Conservation (phyloP, 148 eudicot species). For the Arbutus unedo region DNA sequence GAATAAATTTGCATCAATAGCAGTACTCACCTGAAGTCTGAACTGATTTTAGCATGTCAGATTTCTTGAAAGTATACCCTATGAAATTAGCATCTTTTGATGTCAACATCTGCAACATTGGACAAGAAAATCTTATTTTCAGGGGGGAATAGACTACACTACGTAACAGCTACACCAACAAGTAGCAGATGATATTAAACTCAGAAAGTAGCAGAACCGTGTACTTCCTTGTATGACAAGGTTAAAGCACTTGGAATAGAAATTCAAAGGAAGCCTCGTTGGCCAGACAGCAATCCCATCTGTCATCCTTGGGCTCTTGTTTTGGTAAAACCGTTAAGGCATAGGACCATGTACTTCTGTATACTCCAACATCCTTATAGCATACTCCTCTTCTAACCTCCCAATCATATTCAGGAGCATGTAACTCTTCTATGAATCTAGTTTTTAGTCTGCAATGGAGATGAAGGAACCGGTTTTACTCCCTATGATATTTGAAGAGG, state of each 20-base stretch:
- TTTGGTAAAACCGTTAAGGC: not conserved
- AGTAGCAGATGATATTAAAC: not conserved
- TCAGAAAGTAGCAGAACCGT: not conserved
- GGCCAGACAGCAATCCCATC: not conserved
- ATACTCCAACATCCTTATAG: not conserved
- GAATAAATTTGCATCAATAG: not conserved
- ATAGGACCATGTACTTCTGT: not conserved
- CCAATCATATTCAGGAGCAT: conserved; percentile 1
- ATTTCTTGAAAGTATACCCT: conserved; percentile 70
- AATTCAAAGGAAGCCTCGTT: not conserved
- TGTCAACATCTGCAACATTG: conserved; percentile 60
- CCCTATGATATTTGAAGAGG: not conserved
- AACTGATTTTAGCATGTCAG: conserved; percentile 53
- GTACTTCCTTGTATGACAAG: not conserved
- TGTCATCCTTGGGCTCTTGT: not conserved
- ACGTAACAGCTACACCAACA: not conserved
- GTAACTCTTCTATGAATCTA: not conserved
- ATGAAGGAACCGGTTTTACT: not conserved
- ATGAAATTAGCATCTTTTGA: conserved; percentile 75
- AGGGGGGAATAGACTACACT: not conserved
- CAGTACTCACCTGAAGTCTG: conserved; percentile 43
- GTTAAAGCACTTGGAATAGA: not conserved
- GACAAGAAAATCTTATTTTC: conserved; percentile 1
- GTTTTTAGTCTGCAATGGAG: not conserved
- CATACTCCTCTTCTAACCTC: not conserved